Evolutionary conservation across 352 stramenopile genomes (phyloP).

Genomic region (Globisporangium carolinianum): DNA sequence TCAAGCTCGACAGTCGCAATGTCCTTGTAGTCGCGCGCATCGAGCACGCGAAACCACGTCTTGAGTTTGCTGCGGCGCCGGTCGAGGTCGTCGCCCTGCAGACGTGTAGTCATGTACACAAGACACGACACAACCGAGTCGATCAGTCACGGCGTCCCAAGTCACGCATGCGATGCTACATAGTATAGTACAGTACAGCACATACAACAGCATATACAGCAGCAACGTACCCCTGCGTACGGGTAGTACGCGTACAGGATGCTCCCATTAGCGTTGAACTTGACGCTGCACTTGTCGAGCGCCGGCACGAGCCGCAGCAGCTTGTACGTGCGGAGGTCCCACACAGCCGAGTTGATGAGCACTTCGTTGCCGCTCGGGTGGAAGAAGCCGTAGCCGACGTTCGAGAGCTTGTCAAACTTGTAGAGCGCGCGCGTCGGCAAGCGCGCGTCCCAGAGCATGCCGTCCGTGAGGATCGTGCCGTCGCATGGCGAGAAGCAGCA

Average conservation of each 20-base stretch:
- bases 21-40: constrained; percentile 78
- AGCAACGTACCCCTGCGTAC: constrained; percentile 45
- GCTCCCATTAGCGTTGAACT: constrained; percentile 59
- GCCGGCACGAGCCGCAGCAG: constrained; percentile 81
- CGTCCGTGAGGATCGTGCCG: constrained; percentile 66
- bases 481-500: constrained; percentile 73
- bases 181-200: constrained; percentile 1
- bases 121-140: no score
- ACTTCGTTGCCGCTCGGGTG: constrained; percentile 87
- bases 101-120: no score
- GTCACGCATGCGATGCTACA: no score
- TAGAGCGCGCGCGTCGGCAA: constrained; percentile 67
- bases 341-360: constrained; percentile 87
- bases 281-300: constrained; percentile 79
- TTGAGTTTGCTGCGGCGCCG: constrained; percentile 59
- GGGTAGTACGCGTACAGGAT: constrained; percentile 84
- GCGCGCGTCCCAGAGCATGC: constrained; percentile 76
- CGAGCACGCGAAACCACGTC: constrained; percentile 80
- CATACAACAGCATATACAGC: background rate
- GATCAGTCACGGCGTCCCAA: no score
- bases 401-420: constrained; percentile 88
- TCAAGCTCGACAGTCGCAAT: constrained; percentile 80
- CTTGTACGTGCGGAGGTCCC: constrained; percentile 82
- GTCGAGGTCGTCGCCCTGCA: constrained; percentile 49
- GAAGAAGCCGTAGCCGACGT: constrained; percentile 77